Base-by-base conservation (phyloP, 495 filamentous ascomycete genomes). In the Podospora anserina region DNA sequence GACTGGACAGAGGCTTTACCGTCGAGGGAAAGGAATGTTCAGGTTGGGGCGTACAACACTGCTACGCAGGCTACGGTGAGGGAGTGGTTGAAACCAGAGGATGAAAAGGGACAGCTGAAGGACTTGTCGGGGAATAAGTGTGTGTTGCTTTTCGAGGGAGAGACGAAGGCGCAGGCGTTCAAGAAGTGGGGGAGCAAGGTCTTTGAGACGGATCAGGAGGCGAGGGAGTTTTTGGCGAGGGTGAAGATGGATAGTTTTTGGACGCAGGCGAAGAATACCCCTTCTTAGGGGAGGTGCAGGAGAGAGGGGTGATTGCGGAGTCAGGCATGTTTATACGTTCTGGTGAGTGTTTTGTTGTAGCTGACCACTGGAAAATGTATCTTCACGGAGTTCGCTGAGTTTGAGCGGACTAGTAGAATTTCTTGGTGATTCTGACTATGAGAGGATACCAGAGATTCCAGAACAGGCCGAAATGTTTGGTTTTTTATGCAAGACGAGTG, bases 231-330 rank as follows among this genome's bases (percentile, higher is more conserved):
- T 44, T 77, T 99, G 70, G 80, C 87, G 3, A 86, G 91, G 70
- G 85, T 86, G 6, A 97, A 96, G 81, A 90, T 97, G 88, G 95
- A 98, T 77, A 96, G 88, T 72, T 93, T 98, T 74, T 99, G 95
- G 95, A 90, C 89, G n/a, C 81, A 93, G 76, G 95, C 93, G 3
- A 98, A 96, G 87, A 77, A 72, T 67, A 76, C 70, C 3, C 55
- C 55, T 19, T 7, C n/a, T 20, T 58, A 23, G 23, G 23, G 23
- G 23, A 23, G 23, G 23, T 23, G 1, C 23, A 23, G 23, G 23
- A 23, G 23, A n/a, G 23, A 18, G 39, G 39, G 39, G 39, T 32
- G 30, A 32, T 32, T 23, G 20, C 20, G 5, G 7, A 32, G 30
- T 5, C 7, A 5, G 30, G 30, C 4, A 32, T 32, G 30, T 32